Evolutionary conservation across 257 asterid genomes (phyloP).

Genomic region (Fraxinus cuspidata): DNA sequence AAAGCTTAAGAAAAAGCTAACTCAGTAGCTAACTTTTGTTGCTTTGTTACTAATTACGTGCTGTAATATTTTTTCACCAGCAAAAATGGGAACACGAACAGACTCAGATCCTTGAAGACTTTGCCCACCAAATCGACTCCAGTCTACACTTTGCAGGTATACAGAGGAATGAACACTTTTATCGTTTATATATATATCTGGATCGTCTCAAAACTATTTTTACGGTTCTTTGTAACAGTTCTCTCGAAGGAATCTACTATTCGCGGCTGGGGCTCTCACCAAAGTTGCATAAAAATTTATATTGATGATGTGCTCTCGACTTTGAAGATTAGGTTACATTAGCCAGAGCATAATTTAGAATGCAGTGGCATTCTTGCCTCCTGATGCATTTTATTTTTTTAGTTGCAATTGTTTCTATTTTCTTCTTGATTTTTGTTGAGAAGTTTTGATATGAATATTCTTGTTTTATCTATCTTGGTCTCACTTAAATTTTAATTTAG

Average conservation of each 20-base stretch:
- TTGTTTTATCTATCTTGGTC: not conserved
- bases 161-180: not conserved
- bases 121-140: conserved; percentile 60
- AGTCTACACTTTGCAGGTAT: conserved; percentile 56
- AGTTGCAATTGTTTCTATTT: not conserved
- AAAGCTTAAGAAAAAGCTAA: not conserved
- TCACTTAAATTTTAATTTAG: not conserved
- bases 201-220: not conserved
- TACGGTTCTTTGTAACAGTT: conserved; percentile 37
- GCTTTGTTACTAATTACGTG: not conserved
- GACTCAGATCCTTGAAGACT: conserved; percentile 84
- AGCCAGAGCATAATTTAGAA: not conserved
- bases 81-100: conserved; percentile 61
- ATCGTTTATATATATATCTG: not conserved
- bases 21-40: not conserved
- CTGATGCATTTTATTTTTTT: not conserved
- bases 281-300: conserved; percentile 26
- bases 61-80: conserved; percentile 29
- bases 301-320: not conserved
- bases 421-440: not conserved
- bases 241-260: conserved; percentile 62
- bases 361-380: not conserved
- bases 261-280: conserved; percentile 63
- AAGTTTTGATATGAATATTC: not conserved
- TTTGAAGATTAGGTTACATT: not conserved